Evolutionary conservation across 2,329 filamentous ascomycete genomes (phyloP), one percentile per base, ranked within the genome.

Genomic region (Pochonia chlamydosporia): DNA sequence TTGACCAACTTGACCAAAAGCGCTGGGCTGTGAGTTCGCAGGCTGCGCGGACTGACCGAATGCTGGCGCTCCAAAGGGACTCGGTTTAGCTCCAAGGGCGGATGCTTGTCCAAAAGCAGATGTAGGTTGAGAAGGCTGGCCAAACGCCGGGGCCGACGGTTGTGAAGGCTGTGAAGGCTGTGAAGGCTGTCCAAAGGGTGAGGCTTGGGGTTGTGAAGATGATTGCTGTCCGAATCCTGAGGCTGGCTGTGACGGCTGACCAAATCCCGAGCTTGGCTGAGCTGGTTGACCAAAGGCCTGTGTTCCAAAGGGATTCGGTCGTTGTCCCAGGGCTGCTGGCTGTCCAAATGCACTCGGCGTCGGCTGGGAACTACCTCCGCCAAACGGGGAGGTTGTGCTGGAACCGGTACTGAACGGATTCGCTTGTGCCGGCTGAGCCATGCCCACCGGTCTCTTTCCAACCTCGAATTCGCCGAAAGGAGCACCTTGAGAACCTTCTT

Each of bases 391-490:
- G 5, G 46, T 41, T n/a, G 52, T 30, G 43, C 51, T 48, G 44
- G 43, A 26, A 37, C 47, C 52, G 13, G 59, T 43, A 18, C 64
- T 68, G 55, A 80, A 79, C 2, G 76, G 64, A 56, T 66, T 75
- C 53, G 57, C 53, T 51, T 56, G 64, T 47, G 58, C 60, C 14
- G 46, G 58, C 54, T 46, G 59, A 28, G 54, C 53, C 7, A 53
- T 49, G 18, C 58, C 55, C 21, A 54, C 55, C 26, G 61, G 50
- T 52, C 60, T 54, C 53, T 60, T 68, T 30, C 69, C 70, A 9
- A 68, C 66, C 1, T 63, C 59, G 51, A 78, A 79, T 41, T 68
- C 62, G 40, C 72, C 71, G 47, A 67, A 71, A 0, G 69, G 68
- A 7, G 65, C 66, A n/a, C 68, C 64, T n/a, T 69, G 64, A 1